Conservation (phyloP, 164 flowering plant genomes). For the Vitis vinifera region DNA sequence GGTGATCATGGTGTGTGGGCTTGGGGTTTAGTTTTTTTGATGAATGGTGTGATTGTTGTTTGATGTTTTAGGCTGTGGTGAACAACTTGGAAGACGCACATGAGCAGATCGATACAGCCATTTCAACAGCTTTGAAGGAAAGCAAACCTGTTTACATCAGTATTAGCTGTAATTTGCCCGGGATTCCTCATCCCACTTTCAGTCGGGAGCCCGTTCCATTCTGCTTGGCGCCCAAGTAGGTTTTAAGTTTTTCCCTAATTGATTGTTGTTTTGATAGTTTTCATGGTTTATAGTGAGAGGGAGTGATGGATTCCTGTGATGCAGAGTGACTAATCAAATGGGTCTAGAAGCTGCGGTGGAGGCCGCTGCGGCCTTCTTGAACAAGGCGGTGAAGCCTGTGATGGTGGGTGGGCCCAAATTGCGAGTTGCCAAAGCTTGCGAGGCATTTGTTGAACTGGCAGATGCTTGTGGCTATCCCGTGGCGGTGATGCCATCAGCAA, state of each 20-base stretch:
- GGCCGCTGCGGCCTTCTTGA: conserved; percentile 70
- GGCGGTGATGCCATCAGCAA: conserved; percentile 84
- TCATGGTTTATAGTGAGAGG: neutral
- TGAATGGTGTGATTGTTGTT: neutral
- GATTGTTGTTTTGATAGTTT: neutral
- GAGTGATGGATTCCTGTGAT: neutral
- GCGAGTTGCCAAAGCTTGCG: conserved; percentile 61
- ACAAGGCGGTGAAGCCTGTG: conserved; percentile 92
- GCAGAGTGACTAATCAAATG: conserved; percentile 63
- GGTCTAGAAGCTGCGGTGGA: conserved; percentile 85
- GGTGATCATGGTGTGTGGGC: neutral
- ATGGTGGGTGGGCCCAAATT: conserved; percentile 81
- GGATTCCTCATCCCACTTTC: conserved; percentile 80
- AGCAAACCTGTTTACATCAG: conserved; percentile 94
- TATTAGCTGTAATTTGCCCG: conserved; percentile 76
- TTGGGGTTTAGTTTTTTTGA: neutral
- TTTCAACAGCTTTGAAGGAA: conserved; percentile 76
- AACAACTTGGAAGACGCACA: conserved; percentile 88
- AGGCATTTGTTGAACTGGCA: conserved; percentile 71
- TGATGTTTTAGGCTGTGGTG: conserved; percentile 60
- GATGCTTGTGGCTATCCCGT: conserved; percentile 77
- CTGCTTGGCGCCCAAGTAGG: conserved; percentile 59
- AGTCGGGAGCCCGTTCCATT: conserved; percentile 79
- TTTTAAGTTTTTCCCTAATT: neutral
- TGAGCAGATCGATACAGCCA: conserved; percentile 80